Percentiles rank a stretch among this genome's conserved stretches.
These are phyloP conservation scores for Arthrobotrys pseudoclavata DNA, from an alignment of 2,329 filamentous ascomycete genomes.

Conservation along the genomic window DNA sequence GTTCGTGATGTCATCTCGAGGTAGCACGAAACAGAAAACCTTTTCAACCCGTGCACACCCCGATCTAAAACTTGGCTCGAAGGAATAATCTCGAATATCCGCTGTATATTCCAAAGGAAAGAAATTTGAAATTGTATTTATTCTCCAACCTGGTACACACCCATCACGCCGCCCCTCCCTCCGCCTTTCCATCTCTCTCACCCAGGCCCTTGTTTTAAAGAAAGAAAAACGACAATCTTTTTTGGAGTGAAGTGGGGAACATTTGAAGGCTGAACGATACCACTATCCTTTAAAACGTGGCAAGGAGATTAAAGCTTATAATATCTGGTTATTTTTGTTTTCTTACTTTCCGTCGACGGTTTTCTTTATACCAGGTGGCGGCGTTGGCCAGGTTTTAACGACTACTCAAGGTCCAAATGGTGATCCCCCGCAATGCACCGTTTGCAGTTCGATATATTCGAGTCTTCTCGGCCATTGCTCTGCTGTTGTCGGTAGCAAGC, in stretches of 20 bases:
- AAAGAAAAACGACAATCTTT: constrained; percentile 17
- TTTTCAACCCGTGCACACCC: constrained; percentile 29
- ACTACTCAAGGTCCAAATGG: constrained; percentile 46
- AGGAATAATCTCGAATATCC: constrained; percentile 42
- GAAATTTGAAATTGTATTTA: constrained; percentile 51
- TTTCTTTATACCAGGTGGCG: constrained; percentile 23
- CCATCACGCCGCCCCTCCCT: constrained; percentile 31
- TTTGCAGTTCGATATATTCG: constrained; percentile 56
- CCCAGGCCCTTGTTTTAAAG: constrained; percentile 23
- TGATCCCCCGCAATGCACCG: constrained; percentile 54
- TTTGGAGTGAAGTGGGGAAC: constrained; percentile 24
- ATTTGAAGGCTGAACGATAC: constrained; percentile 24
- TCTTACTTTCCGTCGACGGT: constrained; percentile 4
- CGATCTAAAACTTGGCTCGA: constrained; percentile 23
- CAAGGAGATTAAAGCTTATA: constrained; percentile 25
- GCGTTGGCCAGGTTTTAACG: constrained; percentile 34
- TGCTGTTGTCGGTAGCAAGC: constrained; percentile 45
- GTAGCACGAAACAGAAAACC: constrained; percentile 53
- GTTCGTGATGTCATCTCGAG: constrained; percentile 54
- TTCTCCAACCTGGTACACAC: constrained; percentile 34
- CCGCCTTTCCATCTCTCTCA: constrained; percentile 13
- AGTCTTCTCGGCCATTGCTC: constrained; percentile 39
- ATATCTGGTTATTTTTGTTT: constrained; percentile 1
- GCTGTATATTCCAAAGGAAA: constrained; percentile 17
- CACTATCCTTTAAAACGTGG: constrained; percentile 37